Evolutionary conservation across 306 rosid species (phyloP).

Genomic region (Acacia melanoxylon): DNA sequence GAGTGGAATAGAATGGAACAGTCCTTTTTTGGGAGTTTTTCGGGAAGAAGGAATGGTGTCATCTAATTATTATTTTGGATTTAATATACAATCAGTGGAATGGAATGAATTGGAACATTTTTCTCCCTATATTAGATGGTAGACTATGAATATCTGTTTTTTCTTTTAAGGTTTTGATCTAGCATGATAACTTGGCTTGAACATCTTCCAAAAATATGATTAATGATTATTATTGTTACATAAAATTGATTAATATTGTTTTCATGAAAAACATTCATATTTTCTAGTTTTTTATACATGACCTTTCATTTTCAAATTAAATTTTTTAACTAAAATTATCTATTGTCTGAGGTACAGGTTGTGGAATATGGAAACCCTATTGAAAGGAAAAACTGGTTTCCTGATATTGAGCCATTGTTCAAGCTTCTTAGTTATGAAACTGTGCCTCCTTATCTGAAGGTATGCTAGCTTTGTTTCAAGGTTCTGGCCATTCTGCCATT

Average conservation of each 20-base stretch:
- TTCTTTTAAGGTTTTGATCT: not conserved
- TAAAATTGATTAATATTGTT: too few species aligned
- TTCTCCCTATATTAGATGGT: not conserved
- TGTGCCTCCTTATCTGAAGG: conserved; percentile 98
- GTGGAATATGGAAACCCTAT: conserved; percentile 82
- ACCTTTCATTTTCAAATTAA: not conserved
- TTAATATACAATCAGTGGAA: not conserved
- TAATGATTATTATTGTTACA: too few species aligned
- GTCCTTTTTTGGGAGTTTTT: not conserved
- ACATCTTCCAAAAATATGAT: not conserved
- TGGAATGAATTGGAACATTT: not conserved
- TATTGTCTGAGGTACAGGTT: conserved; percentile 55
- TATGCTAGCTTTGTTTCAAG: conserved; percentile 27
- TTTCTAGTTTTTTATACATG: too few species aligned
- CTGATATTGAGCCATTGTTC: conserved; percentile 93
- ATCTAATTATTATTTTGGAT: not conserved
- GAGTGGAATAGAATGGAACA: not conserved
- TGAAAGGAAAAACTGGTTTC: conserved; percentile 93
- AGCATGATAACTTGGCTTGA: not conserved
- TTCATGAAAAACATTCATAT: too few species aligned
- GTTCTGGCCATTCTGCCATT: conserved; percentile 21
- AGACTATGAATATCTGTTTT: not conserved
- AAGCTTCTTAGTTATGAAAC: conserved; percentile 96
- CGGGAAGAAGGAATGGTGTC: not conserved
- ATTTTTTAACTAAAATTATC: not conserved